Evolutionary conservation across 225 moss, liverwort and hornwort species (phyloP), one percentile per base, ranked within the genome.

Genomic region (Thuidium tamariscinum): DNA sequence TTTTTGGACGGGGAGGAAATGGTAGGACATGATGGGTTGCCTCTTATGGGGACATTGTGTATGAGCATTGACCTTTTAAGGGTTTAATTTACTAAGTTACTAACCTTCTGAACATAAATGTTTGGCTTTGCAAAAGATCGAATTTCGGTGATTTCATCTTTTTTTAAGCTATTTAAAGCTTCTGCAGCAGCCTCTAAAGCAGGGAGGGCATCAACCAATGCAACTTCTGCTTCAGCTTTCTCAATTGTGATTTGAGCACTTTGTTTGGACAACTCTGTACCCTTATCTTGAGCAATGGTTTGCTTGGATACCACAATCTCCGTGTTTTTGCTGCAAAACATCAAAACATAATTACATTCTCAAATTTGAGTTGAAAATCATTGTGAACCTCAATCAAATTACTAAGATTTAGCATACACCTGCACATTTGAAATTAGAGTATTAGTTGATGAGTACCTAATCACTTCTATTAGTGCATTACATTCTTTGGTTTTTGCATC

Each of bases 101-200:
- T 39, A 9, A 96, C 96, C 93, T 98, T 98, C 25, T 98, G 97
- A 52, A 98, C 96, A 75, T 96, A 96, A 46, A 96, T 95, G 75
- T 96, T 95, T 39, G 97, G 97, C 55, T 98, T 98, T 55, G 97
- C 97, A 83, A 98, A 98, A 12, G 97, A 98, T 51, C 97, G 88
- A 72, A 98, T 96, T 63, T 98, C 95, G 2, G 96, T 96, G 16
- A 98, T 98, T 83, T 98, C 97, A 79, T 98, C 97, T 26, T 96
- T 98, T 56, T 96, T 98, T 48, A 98, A 88, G 68, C 87, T 98
- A 48, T 98, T 95, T 0, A 98, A 89, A 49, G 96, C 97, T 86
- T 95, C 93, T 3, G 92, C 93, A 32, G 97, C 95, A 41, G 93
- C 96, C 91, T 98, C 94, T 16, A 96, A 82, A 41, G 96, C 96